phyloP scores from a whole-genome alignment of 805 yeast genomes.

The Yarrowia divulgata region DNA sequence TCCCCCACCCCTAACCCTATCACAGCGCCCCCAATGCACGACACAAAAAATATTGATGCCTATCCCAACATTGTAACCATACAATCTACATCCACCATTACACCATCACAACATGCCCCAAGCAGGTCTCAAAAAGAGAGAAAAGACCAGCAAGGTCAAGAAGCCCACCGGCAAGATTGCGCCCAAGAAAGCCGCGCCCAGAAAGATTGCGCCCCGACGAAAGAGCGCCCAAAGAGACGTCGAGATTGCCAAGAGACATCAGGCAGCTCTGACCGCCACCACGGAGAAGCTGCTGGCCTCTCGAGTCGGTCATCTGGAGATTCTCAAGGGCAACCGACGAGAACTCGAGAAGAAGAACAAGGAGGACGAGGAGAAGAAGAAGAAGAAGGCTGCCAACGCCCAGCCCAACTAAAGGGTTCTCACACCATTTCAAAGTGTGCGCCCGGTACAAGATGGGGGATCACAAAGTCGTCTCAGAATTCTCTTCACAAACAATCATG shows the following conservation, averaged over 20 bases:
- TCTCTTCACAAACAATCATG: not conserved
- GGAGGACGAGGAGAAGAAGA: constrained; percentile 49
- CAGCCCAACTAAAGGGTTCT: constrained; percentile 20
- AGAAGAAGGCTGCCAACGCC: constrained; percentile 38
- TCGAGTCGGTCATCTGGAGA: constrained; percentile 92
- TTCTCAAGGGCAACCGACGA: constrained; percentile 89
- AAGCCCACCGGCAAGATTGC: constrained; percentile 26
- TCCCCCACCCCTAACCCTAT: constrained; percentile 11
- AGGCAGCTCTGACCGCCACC: constrained; percentile 59
- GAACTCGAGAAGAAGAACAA: constrained; percentile 71
- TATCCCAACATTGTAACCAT: constrained; percentile 26
- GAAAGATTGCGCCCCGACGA: constrained; percentile 71
- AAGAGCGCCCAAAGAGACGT: constrained; percentile 59
- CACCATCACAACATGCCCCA: constrained; percentile 31
- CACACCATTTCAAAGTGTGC: constrained; percentile 4
- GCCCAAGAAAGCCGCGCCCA: constrained; percentile 69
- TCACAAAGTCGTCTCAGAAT: not conserved
- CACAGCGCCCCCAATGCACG: constrained; percentile 8
- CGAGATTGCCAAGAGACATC: constrained; percentile 64
- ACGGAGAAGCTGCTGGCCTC: constrained; percentile 89
- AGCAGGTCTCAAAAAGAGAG: constrained; percentile 39
- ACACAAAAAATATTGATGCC: constrained; percentile 22
- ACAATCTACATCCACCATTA: constrained; percentile 24
- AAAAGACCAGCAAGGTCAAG: constrained; percentile 36
- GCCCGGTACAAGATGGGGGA: constrained; percentile 26